A percentile compares a stretch with the other conserved stretches of the same genome.
These are phyloP conservation scores for Peterozyma xylosa DNA, from an alignment of 805 yeast genomes.

Conservation along the genomic window DNA sequence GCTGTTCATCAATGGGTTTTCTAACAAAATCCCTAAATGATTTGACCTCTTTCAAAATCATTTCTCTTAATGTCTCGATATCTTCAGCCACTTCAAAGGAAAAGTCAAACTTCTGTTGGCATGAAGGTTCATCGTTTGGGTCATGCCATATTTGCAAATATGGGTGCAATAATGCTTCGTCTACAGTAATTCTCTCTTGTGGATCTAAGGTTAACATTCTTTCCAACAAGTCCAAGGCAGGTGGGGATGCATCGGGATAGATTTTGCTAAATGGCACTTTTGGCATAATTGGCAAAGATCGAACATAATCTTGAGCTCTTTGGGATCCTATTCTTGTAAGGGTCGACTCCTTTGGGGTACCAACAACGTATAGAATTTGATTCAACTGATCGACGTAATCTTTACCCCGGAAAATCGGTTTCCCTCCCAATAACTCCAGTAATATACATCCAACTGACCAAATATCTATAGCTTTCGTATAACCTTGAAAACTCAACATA, in stretches of 20 bases:
- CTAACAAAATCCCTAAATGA: constrained; percentile 77
- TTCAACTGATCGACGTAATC: constrained; percentile 94
- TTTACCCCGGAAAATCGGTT: constrained; percentile 88
- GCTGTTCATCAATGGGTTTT: constrained; percentile 54
- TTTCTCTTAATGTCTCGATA: constrained; percentile 60
- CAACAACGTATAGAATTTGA: constrained; percentile 77
- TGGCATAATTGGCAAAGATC: constrained; percentile 77
- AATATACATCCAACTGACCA: constrained; percentile 98
- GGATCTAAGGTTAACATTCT: constrained; percentile 87
- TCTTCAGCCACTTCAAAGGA: constrained; percentile 82
- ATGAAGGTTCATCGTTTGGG: constrained; percentile 83
- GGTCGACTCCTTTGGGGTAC: constrained; percentile 82
- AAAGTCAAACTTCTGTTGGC: constrained; percentile 78
- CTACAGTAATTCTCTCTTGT: constrained; percentile 72
- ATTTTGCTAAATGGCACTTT: constrained; percentile 63
- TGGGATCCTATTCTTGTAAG: constrained; percentile 68
- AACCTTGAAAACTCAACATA: constrained; percentile 89
- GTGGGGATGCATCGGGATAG: constrained; percentile 82
- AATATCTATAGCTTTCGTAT: constrained; percentile 92
- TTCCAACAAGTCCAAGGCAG: constrained; percentile 74
- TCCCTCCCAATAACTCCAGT: constrained; percentile 88
- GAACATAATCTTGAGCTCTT: constrained; percentile 87
- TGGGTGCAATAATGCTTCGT: constrained; percentile 84
- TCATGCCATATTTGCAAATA: constrained; percentile 88
- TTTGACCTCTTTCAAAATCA: constrained; percentile 76